Evolutionary conservation across 352 stramenopile genomes (phyloP), one percentile per base, ranked within the genome.

Genomic region (Phytophthora sojae): DNA sequence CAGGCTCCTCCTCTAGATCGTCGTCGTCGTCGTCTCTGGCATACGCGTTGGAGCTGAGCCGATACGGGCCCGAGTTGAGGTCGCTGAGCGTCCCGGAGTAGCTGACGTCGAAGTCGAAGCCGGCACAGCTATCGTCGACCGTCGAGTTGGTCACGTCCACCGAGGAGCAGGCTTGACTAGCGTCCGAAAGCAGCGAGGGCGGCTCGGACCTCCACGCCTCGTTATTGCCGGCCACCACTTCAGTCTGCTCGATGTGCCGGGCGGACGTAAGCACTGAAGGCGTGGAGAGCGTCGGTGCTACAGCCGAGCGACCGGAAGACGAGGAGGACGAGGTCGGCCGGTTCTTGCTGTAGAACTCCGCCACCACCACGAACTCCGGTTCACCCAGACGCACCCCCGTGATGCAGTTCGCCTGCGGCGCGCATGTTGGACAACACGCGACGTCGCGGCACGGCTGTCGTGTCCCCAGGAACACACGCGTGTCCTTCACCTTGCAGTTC

Each of bases 401-500:
- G 56, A 83, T 74, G 11, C 44, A 49, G 26, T 76, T 78, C 11
- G 70, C 67, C 35, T 80, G 65, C 32, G 71, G 59, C 0, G 73
- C 69, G 47, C 77, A 88, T 25, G 56, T 69, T 9, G 71, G 67
- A 56, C 80, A 88, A 19, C 76, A 79, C 39, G 64, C 57, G 9
- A 79, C 65, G 8, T 57, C 51, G 45, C 44, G 47, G 59, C 60
- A 68, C 2, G 73, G 62, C 30, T 67, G 60, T 26, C 58, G 60
- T 9, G 15, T 64, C 6, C 81, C 72, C 0, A 69, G 44, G 29
- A 90, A 86, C 19, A 86, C 68, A 12, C 58, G 57, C 45, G 58
- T 61, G 55, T 85, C 81, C 54, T 90, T 92, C 23, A 80, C 63
- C 32, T 71, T 77, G 68, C 84, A 92, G 44, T 71, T 77, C 1